Conservation (phyloP, 1,284 basidiomycete species). For the Inonotus obliquus region DNA sequence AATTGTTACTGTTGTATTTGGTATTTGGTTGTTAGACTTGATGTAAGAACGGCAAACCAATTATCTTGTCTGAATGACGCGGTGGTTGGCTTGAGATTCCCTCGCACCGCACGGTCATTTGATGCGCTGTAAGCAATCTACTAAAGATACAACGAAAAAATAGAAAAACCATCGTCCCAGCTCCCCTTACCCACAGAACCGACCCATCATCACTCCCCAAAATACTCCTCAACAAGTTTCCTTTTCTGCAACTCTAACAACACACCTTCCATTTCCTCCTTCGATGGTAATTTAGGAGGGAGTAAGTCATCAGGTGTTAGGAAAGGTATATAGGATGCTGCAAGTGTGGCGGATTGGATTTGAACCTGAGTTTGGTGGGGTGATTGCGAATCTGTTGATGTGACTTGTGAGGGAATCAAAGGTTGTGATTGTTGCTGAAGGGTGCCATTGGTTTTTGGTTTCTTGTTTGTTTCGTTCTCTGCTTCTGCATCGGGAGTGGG, state of each 20-base stretch:
- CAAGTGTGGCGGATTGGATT: slow-evolving; percentile 47
- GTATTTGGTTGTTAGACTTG: no score
- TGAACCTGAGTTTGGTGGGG: no score
- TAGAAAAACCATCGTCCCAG: neutral
- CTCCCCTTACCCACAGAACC: no score
- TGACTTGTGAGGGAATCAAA: no score
- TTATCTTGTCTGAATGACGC: no score
- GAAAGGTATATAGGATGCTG: slow-evolving; percentile 72
- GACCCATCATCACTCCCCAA: slow-evolving; percentile 40
- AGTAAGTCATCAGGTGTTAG: slow-evolving; percentile 68
- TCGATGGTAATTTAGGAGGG: slow-evolving; percentile 70
- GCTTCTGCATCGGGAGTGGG: slow-evolving; percentile 16
- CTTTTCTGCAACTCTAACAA: slow-evolving; percentile 78
- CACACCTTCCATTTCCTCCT: slow-evolving; percentile 76
- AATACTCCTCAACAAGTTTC: slow-evolving; percentile 80
- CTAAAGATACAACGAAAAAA: no score
- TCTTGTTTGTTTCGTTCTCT: slow-evolving; percentile 37
- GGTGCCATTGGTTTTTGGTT: slow-evolving; percentile 21
- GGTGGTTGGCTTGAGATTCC: no score
- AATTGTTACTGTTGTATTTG: no score
- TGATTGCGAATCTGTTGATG: no score
- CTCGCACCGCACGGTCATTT: no score
- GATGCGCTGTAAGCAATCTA: no score
- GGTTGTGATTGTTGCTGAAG: neutral
- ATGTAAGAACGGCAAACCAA: no score